Conservation (phyloP, 257 asterid genomes). For the Penstemon eatonii region DNA sequence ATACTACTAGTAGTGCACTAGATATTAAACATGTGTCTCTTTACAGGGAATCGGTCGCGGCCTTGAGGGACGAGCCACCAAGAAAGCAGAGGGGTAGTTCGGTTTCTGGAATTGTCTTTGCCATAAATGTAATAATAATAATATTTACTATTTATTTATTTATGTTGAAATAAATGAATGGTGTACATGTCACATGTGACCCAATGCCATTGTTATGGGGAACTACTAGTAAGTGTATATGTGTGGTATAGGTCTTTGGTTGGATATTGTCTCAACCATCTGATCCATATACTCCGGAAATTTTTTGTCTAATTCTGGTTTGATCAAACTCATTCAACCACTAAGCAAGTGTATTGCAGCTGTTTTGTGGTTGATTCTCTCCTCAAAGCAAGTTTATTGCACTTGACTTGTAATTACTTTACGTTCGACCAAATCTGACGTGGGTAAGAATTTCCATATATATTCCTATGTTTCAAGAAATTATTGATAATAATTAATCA, state of each 20-base stretch:
- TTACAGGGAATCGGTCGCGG: constrained; percentile 43
- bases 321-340: too few species aligned
- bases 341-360: too few species aligned
- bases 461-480: too few species aligned
- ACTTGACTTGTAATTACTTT: too few species aligned
- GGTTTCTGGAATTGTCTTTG: constrained; percentile 7
- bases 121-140: background rate
- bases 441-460: too few species aligned
- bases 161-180: background rate
- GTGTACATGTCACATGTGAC: constrained; percentile 40
- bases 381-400: too few species aligned
- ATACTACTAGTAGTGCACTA: too few species aligned
- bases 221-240: constrained; percentile 30
- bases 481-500: too few species aligned
- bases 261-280: constrained; percentile 30
- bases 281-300: constrained; percentile 12
- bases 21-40: constrained; percentile 27
- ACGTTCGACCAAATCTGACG: too few species aligned
- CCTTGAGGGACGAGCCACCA: constrained; percentile 51
- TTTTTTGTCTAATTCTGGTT: too few species aligned
- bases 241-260: constrained; percentile 27
- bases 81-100: constrained; percentile 3
- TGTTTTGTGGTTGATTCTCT: too few species aligned
- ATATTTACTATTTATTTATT: background rate
- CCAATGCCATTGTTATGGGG: constrained; percentile 51